Conservation (phyloP, 768 basidiomycete species). For the Mycena belliarum region DNA sequence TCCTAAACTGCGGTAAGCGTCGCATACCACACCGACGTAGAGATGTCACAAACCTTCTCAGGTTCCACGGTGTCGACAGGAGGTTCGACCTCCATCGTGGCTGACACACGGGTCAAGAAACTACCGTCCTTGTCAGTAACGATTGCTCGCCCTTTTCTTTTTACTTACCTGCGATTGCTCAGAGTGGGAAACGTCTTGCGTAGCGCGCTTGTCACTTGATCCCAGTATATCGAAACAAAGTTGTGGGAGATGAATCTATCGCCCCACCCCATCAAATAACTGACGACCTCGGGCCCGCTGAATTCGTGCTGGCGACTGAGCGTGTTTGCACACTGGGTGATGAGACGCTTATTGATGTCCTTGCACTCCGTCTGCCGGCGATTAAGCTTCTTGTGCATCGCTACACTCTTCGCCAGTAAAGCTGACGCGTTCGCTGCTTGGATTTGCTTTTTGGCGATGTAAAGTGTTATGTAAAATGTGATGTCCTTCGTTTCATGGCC, state of each 20-base stretch:
- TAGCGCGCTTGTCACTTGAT: constrained; percentile 12
- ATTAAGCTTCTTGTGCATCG: constrained; percentile 21
- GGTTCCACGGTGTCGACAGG: too few relatives aligned
- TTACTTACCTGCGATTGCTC: neutral
- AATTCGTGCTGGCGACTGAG: too few relatives aligned
- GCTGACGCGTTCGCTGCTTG: constrained; percentile 32
- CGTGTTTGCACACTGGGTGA: too few relatives aligned
- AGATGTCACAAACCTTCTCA: too few relatives aligned
- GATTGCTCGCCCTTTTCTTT: neutral
- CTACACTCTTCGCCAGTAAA: constrained; percentile 26
- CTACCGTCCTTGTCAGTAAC: neutral
- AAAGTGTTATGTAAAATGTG: too few relatives aligned
- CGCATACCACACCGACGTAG: too few relatives aligned
- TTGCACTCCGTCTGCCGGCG: too few relatives aligned
- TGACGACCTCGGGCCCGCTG: too few relatives aligned
- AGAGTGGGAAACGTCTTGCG: constrained; percentile 17
- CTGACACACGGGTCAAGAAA: neutral
- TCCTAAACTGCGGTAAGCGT: too few relatives aligned
- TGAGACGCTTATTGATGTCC: constrained; percentile 23
- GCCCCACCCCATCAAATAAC: constrained; percentile 40
- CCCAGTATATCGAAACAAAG: constrained; percentile 33
- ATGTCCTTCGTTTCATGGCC: constrained; percentile 34
- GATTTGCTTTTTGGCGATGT: too few relatives aligned
- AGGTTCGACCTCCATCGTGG: too few relatives aligned
- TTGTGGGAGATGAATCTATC: constrained; percentile 31